Base-by-base conservation (phyloP, 306 rosid genomes). In the Medicago arabica region DNA sequence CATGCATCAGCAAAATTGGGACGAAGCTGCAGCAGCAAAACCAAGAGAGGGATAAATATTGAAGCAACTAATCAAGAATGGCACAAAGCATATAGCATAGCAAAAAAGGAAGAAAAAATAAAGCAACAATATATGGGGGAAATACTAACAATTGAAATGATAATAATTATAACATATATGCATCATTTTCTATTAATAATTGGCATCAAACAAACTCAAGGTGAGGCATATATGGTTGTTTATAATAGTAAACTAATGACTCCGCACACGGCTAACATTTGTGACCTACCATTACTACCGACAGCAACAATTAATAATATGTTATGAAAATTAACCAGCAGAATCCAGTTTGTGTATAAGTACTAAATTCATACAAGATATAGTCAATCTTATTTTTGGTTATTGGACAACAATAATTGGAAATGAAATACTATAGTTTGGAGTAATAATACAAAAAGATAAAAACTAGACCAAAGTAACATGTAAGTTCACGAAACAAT, bases 1-100 rank as follows among this genome's bases (percentile, higher is more conserved):
- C 98, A 96, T 53, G 99, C 98, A 86, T 96, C 99, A 65, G 93
- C 86, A 82, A 96, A 96, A 88, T 86, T 92, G 67, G 99, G 99
- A 62, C 97, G 92, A 80, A 96, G 90, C 99, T 96, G 88, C 79
- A 84, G 65, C 23, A 75, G 60, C 39, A 87, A 62, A 75, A 40
- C n/a, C 41, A 71, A 57, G 58, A 74, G 17, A 9, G 40, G 50
- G 39, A 44, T 65, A 46, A 39, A 23, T 53, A 9, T 63, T 69
- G 76, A 53, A 78, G 8, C 23, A 76, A 53, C 39, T 17, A 72
- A 67, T 23, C 67, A 67, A 49, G 61, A 72, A 67, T 40, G 53
- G 46, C 21, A 58, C 16, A 41, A 71, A 36, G 64, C 23, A 17
- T 53, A 59, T 10, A 79, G 44, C 21, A 60, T 57, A 76, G 57